These are phyloP conservation scores for Botrytis porri DNA, from an alignment of 2,329 filamentous ascomycete species.

Conservation along the genomic window DNA sequence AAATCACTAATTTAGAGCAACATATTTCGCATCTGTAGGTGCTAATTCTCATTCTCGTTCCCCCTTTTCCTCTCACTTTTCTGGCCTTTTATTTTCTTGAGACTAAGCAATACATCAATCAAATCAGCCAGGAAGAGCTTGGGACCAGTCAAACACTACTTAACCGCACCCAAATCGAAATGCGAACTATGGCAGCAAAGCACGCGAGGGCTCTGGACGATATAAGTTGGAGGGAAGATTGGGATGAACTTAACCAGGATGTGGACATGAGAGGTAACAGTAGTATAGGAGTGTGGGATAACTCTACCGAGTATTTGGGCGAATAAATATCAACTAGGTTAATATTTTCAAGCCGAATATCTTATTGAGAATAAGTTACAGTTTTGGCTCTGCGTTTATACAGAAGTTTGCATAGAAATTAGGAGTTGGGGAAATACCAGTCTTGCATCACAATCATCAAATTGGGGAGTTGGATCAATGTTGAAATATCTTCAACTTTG, in stretches of 20 bases:
- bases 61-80: slow-evolving; percentile 29
- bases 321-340: background rate
- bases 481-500: background rate
- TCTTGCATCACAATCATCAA: background rate
- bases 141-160: slow-evolving; percentile 58
- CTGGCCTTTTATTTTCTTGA: slow-evolving; percentile 13
- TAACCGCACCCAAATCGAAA: slow-evolving; percentile 58
- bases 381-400: background rate
- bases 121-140: slow-evolving; percentile 52
- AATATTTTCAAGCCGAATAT: background rate
- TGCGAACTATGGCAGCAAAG: slow-evolving; percentile 61
- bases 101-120: slow-evolving; percentile 1
- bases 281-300: slow-evolving; percentile 11
- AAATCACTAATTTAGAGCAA: slow-evolving; percentile 58
- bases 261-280: slow-evolving; percentile 22
- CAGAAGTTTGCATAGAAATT: background rate
- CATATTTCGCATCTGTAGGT: slow-evolving; percentile 56
- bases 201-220: slow-evolving; percentile 47
- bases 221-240: slow-evolving; percentile 60
- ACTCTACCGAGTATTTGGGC: background rate
- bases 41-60: background rate
- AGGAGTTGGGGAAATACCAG: background rate
- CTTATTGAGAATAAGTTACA: background rate
- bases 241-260: slow-evolving; percentile 49
- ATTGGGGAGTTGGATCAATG: too few species aligned